Base-by-base conservation (phyloP, 257 asterid species). In the Henckelia pumila region DNA sequence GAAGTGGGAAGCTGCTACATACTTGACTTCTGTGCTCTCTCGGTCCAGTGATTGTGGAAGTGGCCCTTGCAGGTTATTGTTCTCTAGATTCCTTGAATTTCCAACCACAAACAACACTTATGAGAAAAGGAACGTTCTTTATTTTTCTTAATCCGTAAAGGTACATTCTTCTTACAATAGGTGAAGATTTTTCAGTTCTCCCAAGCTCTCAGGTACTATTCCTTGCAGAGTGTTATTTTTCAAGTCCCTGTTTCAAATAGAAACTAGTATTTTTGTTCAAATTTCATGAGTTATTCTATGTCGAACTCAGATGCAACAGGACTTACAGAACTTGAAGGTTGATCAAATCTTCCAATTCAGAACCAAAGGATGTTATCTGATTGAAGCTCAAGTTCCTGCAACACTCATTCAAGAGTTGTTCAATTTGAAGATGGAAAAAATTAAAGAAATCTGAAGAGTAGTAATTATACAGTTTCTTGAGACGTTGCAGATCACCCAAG, bases 331-430 rank as follows among this genome's bases (percentile, higher is more conserved):
- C 87, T 92, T 79, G 81, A 75, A 92, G 88, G 81, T 89, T 92
- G 40, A 85, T 79, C 95, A 92, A 80, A 83, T 85, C 95, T 67
- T 83, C 91, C 44, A 92, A 76, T 67, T 89, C 98, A 32, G 96
- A 84, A 73, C 98, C 97, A 67, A 92, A 83, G 61, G 89, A 81
- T 19, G 95, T 86, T 26, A 92, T 82, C 70, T 66, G 87, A 61
- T 92, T 92, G 86, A 88, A 92, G 83, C 98, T 92, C 84, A 92
- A 79, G 81, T 92, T 88, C 83, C 98, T 92, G 93, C 73, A 82
- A 10, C 17, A 19, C 21, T 50, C 17, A 75, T 53, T 63, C 40
- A 30, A 17, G 16, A 66, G 33, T 28, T 62, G n/a, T n/a, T n/a
- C n/a, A n/a, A n/a, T n/a, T n/a, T n/a, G n/a, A n/a, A n/a, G n/a